These are phyloP conservation scores for Plasmodium yoelii DNA, from an alignment of 169 alveolate genomes.

Conservation along the genomic window DNA sequence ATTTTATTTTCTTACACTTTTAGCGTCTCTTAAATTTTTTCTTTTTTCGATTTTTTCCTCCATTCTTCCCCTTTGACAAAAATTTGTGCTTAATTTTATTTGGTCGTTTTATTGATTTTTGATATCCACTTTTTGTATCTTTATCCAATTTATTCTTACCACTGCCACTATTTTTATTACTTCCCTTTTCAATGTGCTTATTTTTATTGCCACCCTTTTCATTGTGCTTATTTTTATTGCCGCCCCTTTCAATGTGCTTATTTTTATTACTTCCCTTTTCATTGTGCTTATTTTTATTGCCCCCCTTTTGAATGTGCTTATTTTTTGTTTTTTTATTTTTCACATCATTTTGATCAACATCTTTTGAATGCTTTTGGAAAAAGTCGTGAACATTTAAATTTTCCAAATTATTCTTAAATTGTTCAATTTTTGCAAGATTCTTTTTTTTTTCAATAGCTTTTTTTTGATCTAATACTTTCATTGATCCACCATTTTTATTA, in stretches of 20 bases:
- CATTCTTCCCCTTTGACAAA: neutral
- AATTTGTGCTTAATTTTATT: too few species aligned
- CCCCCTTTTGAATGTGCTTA: too few species aligned
- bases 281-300: too few species aligned
- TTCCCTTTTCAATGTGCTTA: too few species aligned
- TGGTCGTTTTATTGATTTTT: too few species aligned
- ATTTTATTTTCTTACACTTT: neutral
- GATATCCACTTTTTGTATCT: neutral
- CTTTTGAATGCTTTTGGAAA: conserved; percentile 30
- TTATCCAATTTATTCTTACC: too few species aligned
- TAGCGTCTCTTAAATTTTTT: conserved; percentile 36
- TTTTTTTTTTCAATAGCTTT: conserved; percentile 64
- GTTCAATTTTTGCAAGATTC: conserved; percentile 38
- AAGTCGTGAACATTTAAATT: conserved; percentile 50
- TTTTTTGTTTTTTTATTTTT: conserved; percentile 1
- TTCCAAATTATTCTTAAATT: conserved; percentile 14
- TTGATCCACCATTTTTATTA: conserved; percentile 61
- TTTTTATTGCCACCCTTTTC: too few species aligned
- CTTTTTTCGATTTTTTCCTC: conserved; percentile 7
- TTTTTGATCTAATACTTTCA: conserved; percentile 23
- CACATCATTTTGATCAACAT: neutral
- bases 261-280: too few species aligned
- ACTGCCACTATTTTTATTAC: too few species aligned
- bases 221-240: too few species aligned
- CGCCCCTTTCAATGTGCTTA: too few species aligned